Evolutionary conservation across 306 rosid genomes (phyloP).

Genomic region (Cicer pinnatifidum): DNA sequence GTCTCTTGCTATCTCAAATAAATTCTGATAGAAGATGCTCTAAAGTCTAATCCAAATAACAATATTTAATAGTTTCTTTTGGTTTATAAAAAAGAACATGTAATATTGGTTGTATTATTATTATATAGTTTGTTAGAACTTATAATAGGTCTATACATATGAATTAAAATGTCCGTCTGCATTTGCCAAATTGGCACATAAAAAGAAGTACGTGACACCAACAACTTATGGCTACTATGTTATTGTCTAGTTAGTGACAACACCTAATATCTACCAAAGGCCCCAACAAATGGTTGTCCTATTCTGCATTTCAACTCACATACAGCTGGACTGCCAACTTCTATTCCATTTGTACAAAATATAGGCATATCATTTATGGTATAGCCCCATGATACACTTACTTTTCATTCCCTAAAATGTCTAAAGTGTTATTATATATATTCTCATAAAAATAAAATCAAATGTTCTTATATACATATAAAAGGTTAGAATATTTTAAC

Average conservation of each 20-base stretch:
- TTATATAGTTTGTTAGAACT: no score
- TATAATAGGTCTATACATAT: not conserved
- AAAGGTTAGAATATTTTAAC: not conserved
- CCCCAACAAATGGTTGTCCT: constrained; percentile 28
- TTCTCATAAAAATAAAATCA: no score
- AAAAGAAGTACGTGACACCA: constrained; percentile 32
- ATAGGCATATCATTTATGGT: not conserved
- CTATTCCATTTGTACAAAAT: not conserved
- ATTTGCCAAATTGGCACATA: not conserved
- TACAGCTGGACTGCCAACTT: constrained; percentile 36
- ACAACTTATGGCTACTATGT: constrained; percentile 23
- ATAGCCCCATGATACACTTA: not conserved
- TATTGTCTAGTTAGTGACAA: not conserved
- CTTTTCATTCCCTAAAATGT: not conserved
- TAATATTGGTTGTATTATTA: not conserved
- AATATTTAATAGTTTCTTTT: not conserved
- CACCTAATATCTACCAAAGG: not conserved
- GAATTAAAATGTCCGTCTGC: not conserved
- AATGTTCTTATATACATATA: not conserved
- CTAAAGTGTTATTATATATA: not conserved
- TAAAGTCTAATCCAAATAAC: not conserved
- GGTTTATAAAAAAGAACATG: not conserved
- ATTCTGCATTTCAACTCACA: constrained; percentile 22
- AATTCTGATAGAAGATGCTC: not conserved
- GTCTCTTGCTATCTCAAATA: not conserved